Evolutionary conservation across 306 rosid species (phyloP), one percentile per base, ranked within the genome.

Genomic region (Prinsepia uniflora): DNA sequence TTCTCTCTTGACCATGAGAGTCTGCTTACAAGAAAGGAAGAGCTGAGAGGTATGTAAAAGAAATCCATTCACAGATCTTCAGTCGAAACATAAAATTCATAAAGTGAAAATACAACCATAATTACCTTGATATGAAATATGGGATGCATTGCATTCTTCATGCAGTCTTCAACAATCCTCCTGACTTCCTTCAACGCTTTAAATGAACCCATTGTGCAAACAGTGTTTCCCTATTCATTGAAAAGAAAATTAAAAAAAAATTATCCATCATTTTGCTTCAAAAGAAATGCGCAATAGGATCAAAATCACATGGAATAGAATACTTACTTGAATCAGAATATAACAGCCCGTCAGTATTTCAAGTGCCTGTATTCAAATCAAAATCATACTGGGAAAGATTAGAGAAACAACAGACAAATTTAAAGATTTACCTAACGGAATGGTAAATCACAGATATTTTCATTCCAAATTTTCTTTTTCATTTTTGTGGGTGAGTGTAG

Each of bases 1-100:
- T 80, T 93, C 98, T 74, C 86, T 94, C 84, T 67, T 88, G 89
- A 88, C 82, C 97, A 90, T 93, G 68, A 94, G 96, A 78, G 88
- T 76, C 97, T 94, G 72, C 66, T 61, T 15, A 70, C 10, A 42
- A 78, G 18, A 20, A 34, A 12, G 5, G 14, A 24, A 57, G 30
- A 71, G 75, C n/a, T 22, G 34, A 68, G 45, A 53, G 36, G 40
- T 24, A 17, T 64, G 11, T 24, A 0, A 59, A 24, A 72, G 15
- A 43, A 20, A 44, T n/a, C 8, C 41, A 55, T 42, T 55, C 18
- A 20, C 17, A 55, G 20, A 19, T 43, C 63, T 69, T 69, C 42
- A 19, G 22, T 41, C 8, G 8, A 15, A 3, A 65, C 8, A n/a
- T 5, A 54, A 14, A 40, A 46, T 19, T 20, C 13, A 53, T 15